These are phyloP conservation scores for Fragilaria radians DNA, from an alignment of 108 stramenopile genomes.

Conservation along the genomic window DNA sequence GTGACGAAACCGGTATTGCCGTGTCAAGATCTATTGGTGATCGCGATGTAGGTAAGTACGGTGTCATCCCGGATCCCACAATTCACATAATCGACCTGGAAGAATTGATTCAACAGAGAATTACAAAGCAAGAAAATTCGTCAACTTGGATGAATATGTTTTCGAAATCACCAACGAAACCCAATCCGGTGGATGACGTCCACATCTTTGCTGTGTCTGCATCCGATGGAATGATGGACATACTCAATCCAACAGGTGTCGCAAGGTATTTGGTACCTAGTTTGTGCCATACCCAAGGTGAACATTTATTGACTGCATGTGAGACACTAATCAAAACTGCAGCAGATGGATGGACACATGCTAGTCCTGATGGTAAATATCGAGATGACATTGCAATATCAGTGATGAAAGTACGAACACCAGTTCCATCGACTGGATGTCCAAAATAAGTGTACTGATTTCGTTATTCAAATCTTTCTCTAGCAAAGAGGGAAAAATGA, in stretches of 20 bases:
- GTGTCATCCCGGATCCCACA: conserved; percentile 75
- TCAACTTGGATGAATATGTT: not conserved
- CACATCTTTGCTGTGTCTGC: conserved; percentile 66
- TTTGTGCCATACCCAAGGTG: conserved; percentile 21
- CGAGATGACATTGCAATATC: conserved; percentile 84
- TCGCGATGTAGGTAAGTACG: conserved; percentile 56
- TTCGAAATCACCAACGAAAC: not conserved
- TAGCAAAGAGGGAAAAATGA: no score
- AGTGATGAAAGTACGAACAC: conserved; percentile 12
- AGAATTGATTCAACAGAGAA: conserved; percentile 6
- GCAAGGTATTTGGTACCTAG: conserved; percentile 46
- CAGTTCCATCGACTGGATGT: no score
- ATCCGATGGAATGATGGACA: conserved; percentile 86
- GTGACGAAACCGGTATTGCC: conserved; percentile 30
- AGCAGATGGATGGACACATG: conserved; percentile 63
- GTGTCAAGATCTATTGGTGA: conserved; percentile 80
- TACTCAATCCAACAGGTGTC: conserved; percentile 41
- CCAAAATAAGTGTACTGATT: no score
- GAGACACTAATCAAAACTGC: conserved; percentile 61
- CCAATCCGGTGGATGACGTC: conserved; percentile 28
- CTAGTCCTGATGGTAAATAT: conserved; percentile 45
- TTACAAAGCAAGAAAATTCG: not conserved
- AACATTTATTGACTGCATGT: conserved; percentile 58
- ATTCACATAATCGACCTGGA: conserved; percentile 53
- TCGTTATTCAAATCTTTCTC: no score